Percentiles rank a stretch among this genome's conserved stretches.
phyloP scores from a whole-genome alignment of 371 early-diverging fungal species.

The Mortierella sp. region DNA sequence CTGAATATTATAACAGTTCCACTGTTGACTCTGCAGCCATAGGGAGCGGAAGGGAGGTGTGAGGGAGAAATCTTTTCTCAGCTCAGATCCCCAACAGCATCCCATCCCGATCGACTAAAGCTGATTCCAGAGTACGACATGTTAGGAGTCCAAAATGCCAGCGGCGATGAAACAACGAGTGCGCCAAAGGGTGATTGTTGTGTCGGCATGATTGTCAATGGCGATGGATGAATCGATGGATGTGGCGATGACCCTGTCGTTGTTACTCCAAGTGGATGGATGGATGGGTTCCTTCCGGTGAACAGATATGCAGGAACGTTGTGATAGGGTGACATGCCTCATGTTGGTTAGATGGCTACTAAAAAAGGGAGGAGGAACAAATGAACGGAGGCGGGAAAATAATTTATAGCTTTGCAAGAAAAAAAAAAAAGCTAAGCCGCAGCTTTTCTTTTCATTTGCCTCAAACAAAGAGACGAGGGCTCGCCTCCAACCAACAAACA shows the following conservation, averaged over 20 bases:
- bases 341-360: conserved; percentile 57
- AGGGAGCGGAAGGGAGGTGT: background rate
- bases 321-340: conserved; percentile 40
- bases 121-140: background rate
- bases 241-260: conserved; percentile 15
- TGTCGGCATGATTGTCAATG: background rate
- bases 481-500: background rate
- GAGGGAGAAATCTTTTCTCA: background rate
- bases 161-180: background rate
- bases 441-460: conserved; percentile 1
- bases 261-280: conserved; percentile 25
- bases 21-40: too few relatives aligned
- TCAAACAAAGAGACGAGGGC: background rate
- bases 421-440: conserved; percentile 43
- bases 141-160: background rate
- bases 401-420: conserved; percentile 14
- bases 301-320: background rate
- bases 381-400: background rate
- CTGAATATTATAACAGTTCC: too few relatives aligned
- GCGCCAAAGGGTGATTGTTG: background rate
- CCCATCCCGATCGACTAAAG: background rate
- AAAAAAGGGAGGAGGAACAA: conserved; percentile 54
- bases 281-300: background rate
- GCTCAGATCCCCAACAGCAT: background rate
- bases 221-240: conserved; percentile 14